Base-by-base conservation (phyloP, 2,329 filamentous ascomycete species). In the Spiromastix sp. region DNA sequence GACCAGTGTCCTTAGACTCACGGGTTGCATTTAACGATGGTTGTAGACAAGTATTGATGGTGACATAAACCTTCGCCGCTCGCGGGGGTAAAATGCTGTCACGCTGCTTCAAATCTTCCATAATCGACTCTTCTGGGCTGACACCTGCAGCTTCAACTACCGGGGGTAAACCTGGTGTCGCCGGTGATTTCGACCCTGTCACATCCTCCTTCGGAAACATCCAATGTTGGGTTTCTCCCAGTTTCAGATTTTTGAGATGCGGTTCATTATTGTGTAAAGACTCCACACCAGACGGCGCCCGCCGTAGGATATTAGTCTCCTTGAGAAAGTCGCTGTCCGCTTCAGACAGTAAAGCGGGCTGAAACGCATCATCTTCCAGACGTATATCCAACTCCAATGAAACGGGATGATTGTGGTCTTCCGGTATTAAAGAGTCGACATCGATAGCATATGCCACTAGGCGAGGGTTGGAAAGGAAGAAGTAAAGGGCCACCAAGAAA, bases 31-130 rank as follows among this genome's bases (percentile, higher is more conserved):
- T 72, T 26, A 69, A 65, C 13, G 60, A 54, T 9, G 89, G 91
- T 48, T 93, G 85, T 17, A 74, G 59, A 57, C 91, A 98, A 1
- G 84, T 87, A 46, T 86, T 96, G 28, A 86, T 77, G 2, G 86
- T 86, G 36, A 98, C 70, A 56, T 81, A 95, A 3, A 96, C 42
- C 11, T 16, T 66, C 2, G 61, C 73, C 11, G 58, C 57, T 16
- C 59, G 52, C 16, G 52, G 49, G 19, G 48, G 35, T 27, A 49
- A 25, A 9, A 13, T 20, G 13, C 36, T 45, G 16, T 40, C 40
- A 50, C 37, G 54, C 49, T 25, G 49, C 31, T 38, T 48, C 43
- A 13, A 30, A 19, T 12, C 9, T 15, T 36, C 24, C 19, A 16
- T 7, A 13, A 26, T 13, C 18, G 30, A 32, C 12, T 20, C 4